Evolutionary conservation across 106 monocot genomes (phyloP).

Genomic region (Dendrobium chrysotoxum): DNA sequence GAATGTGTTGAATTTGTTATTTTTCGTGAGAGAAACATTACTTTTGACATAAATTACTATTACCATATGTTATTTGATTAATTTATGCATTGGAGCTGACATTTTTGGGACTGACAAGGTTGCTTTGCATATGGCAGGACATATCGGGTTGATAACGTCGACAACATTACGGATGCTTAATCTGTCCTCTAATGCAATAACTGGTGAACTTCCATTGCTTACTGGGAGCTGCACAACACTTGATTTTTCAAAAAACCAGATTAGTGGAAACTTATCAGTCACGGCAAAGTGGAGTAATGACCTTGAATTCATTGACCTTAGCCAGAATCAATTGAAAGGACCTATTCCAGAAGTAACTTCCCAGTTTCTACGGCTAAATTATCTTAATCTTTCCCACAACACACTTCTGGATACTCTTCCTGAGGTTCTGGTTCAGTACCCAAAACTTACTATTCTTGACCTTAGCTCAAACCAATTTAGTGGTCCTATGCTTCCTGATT

Average conservation of each 20-base stretch:
- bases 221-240: slow-evolving; percentile 68
- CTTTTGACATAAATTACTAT: background rate
- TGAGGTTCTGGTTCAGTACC: slow-evolving; percentile 41
- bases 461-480: slow-evolving; percentile 61
- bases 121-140: slow-evolving; percentile 38
- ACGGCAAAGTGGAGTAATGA: slow-evolving; percentile 73
- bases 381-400: slow-evolving; percentile 78
- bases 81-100: too few relatives aligned
- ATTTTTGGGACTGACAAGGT: background rate
- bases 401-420: slow-evolving; percentile 38
- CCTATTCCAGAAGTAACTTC: slow-evolving; percentile 59
- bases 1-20: background rate
- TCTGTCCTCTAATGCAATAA: slow-evolving; percentile 79
- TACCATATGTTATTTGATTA: background rate
- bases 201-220: slow-evolving; percentile 77
- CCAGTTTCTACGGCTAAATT: slow-evolving; percentile 71
- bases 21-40: background rate
- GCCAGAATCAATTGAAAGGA: slow-evolving; percentile 67
- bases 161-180: slow-evolving; percentile 74
- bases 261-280: slow-evolving; percentile 80
- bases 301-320: slow-evolving; percentile 79
- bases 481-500: slow-evolving; percentile 37
- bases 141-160: slow-evolving; percentile 88
- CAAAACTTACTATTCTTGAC: slow-evolving; percentile 69
- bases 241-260: slow-evolving; percentile 76